phyloP scores from a whole-genome alignment of 2,329 filamentous ascomycete species.

The Xylariomycetidae sp. region DNA sequence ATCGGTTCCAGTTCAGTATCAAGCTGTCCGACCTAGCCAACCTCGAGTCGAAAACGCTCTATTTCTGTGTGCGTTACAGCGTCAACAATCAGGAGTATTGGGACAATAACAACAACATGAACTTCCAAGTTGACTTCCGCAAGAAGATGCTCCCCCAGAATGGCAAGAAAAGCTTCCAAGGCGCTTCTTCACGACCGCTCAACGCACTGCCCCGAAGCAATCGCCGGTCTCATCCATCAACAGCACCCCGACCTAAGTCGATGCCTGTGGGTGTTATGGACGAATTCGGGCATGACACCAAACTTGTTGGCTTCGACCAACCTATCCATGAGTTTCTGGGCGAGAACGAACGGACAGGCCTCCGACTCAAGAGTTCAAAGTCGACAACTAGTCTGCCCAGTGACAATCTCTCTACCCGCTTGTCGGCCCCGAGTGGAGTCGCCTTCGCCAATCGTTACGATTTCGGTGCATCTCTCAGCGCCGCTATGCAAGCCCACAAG shows the following conservation, averaged over 20 bases:
- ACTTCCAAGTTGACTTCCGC: slow-evolving; percentile 91
- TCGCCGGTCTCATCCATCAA: slow-evolving; percentile 40
- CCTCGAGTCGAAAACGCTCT: slow-evolving; percentile 86
- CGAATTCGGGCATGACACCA: slow-evolving; percentile 64
- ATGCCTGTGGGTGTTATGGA: slow-evolving; percentile 56
- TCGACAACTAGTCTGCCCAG: slow-evolving; percentile 60
- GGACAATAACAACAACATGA: slow-evolving; percentile 86
- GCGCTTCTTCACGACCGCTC: slow-evolving; percentile 44
- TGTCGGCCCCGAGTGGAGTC: slow-evolving; percentile 57
- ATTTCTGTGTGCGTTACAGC: slow-evolving; percentile 84
- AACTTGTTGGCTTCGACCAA: slow-evolving; percentile 50
- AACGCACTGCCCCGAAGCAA: slow-evolving; percentile 64
- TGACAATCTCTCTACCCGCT: slow-evolving; percentile 50
- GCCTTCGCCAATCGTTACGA: slow-evolving; percentile 93
- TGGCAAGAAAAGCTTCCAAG: slow-evolving; percentile 50
- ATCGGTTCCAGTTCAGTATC: slow-evolving; percentile 92
- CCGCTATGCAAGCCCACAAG: slow-evolving; percentile 73
- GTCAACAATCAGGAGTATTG: slow-evolving; percentile 84
- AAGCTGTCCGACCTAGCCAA: slow-evolving; percentile 88
- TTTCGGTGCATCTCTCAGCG: slow-evolving; percentile 85
- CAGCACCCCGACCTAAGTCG: slow-evolving; percentile 47
- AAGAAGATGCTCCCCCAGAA: slow-evolving; percentile 67
- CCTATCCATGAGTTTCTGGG: slow-evolving; percentile 59
- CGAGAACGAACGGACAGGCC: slow-evolving; percentile 52
- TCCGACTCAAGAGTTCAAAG: slow-evolving; percentile 67